Evolutionary conservation across 139 green algal genomes (phyloP), one percentile per base, ranked within the genome.

Genomic region (Gonium pectorale): DNA sequence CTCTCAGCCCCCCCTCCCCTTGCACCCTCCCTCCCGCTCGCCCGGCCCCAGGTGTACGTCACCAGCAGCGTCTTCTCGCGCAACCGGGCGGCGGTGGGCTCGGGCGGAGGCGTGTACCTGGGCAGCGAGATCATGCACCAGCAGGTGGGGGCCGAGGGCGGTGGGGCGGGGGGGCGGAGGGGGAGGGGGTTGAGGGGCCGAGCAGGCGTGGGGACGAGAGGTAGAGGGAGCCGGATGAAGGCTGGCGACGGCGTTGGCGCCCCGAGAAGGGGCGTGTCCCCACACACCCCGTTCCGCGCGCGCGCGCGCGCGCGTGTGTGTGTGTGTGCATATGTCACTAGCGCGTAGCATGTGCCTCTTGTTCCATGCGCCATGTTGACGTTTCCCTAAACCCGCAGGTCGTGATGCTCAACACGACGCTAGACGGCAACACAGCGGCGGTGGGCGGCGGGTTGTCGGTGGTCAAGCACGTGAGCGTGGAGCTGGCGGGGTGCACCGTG

Each of bases 371-470:
- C 7, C 29, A 67, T 11, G 7, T 40, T 67, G 19, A 29, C 31
- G 5, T 37, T 73, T n/a, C 44, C 1, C 1, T 62, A 11, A 13
- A 31, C 29, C 33, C 13, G 15, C 73, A 81, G 74, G 56, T 68
- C 26, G 27, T 41, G 1, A 9, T 81, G 15, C 0, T 59, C 17
- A 81, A 81, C n/a, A 41, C 33, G 4, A 81, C 56, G 0, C 1
- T 82, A 3, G 29, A 46, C 22, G n/a, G 15, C 59, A 82, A 82
- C 75, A 22, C 1, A 9, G 73, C 73, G 6, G 60, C 54, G 5
- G 13, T 24, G 40, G 75, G 75, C 13, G 75, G 75, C 40, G 75
- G 59, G n/a, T 24, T 82, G 19, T n/a, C n/a, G 15, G 29, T 80
- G 27, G 52, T 7, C 24, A 52, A 80, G 5, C 51, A 37, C 35